phyloP scores from a whole-genome alignment of 345 rosid species.

The Pistacia integerrima region DNA sequence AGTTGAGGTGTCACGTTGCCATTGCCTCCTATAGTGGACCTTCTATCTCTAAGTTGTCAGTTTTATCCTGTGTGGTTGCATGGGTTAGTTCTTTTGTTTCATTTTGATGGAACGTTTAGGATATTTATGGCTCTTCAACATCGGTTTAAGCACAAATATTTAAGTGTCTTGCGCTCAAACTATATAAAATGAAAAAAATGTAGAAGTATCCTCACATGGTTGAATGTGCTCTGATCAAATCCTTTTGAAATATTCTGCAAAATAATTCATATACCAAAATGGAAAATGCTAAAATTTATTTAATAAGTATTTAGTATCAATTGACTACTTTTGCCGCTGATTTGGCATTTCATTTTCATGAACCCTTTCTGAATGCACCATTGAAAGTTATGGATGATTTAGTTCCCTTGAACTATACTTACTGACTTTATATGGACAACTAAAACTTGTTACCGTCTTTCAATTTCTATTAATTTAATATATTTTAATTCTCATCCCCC shows the following conservation, averaged over 20 bases:
- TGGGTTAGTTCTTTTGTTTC: not conserved
- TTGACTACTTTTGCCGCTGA: not conserved
- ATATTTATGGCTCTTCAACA: not conserved
- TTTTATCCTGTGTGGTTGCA: not conserved
- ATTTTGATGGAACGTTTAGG: not conserved
- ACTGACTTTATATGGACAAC: not conserved
- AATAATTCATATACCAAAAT: too few species aligned
- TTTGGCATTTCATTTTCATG: not conserved
- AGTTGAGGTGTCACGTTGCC: constrained; percentile 7
- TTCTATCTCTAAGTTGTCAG: not conserved
- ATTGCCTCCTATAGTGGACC: constrained; percentile 8
- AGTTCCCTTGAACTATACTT: not conserved
- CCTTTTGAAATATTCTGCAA: too few species aligned
- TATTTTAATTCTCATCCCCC: too few species aligned
- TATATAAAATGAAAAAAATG: too few species aligned
- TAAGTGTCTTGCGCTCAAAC: too few species aligned
- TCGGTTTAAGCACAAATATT: not conserved
- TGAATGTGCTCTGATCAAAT: too few species aligned
- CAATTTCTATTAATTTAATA: not conserved
- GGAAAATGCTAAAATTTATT: too few species aligned
- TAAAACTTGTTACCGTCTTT: not conserved
- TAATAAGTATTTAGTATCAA: not conserved
- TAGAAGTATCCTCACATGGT: too few species aligned
- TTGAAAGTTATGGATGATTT: not conserved
- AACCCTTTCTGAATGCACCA: not conserved